Percentiles rank a stretch among this genome's conserved stretches.
Conservation (phyloP, 176 grass and related monocot species). For the Saccharum spontaneum region DNA sequence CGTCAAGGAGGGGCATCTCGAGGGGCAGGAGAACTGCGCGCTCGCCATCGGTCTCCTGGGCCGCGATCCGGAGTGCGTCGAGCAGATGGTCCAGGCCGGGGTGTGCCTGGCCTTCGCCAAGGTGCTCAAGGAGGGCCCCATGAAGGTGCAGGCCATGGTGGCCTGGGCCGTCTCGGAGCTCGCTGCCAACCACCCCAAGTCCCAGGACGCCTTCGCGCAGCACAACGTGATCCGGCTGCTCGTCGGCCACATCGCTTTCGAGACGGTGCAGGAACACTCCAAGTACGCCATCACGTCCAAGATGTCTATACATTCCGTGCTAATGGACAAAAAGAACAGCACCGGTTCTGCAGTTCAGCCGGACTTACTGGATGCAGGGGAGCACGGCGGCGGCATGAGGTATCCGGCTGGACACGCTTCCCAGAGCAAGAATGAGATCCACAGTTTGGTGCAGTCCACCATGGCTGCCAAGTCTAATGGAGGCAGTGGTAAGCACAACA, state of each 20-base stretch:
- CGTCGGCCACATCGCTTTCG: slow-evolving; percentile 85
- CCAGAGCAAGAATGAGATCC: slow-evolving; percentile 77
- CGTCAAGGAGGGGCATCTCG: slow-evolving; percentile 71
- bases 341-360: neutral
- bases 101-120: slow-evolving; percentile 77
- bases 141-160: slow-evolving; percentile 96
- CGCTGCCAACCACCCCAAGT: slow-evolving; percentile 70
- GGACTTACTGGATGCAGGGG: slow-evolving; percentile 40
- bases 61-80: slow-evolving; percentile 84
- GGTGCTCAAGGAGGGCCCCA: slow-evolving; percentile 87
- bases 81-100: slow-evolving; percentile 81
- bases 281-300: slow-evolving; percentile 80
- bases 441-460: slow-evolving; percentile 74
- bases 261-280: slow-evolving; percentile 96
- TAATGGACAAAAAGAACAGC: slow-evolving; percentile 88
- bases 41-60: slow-evolving; percentile 83
- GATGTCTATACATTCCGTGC: slow-evolving; percentile 76
- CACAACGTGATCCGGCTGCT: slow-evolving; percentile 77
- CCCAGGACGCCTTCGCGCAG: slow-evolving; percentile 80
- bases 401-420: slow-evolving; percentile 24
- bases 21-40: slow-evolving; percentile 84
- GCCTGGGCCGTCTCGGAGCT: slow-evolving; percentile 92
- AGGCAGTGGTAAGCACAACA: slow-evolving; percentile 15
- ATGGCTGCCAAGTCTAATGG: slow-evolving; percentile 65
- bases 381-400: slow-evolving; percentile 28